Evolutionary conservation across 495 filamentous ascomycete genomes (phyloP).

Genomic region (Hyaloscypha hepaticicola): DNA sequence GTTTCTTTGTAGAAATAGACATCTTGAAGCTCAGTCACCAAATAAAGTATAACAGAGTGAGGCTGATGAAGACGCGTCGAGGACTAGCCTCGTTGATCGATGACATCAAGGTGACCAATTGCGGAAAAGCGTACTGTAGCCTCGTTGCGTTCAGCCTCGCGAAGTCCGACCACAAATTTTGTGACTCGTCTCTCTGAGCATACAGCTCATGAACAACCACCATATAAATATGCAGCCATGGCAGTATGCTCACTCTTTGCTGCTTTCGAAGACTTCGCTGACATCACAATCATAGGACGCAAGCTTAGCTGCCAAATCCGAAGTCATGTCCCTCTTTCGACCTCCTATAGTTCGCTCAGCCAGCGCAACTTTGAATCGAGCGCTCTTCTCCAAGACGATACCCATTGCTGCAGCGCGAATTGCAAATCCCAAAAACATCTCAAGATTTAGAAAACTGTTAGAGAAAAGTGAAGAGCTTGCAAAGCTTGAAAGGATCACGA

Average conservation of each 20-base stretch:
- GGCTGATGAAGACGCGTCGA: not conserved
- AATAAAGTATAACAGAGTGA: not conserved
- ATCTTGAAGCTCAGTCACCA: constrained; percentile 6
- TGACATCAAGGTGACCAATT: constrained; percentile 13
- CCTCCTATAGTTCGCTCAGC: constrained; percentile 74
- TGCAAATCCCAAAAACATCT: constrained; percentile 67
- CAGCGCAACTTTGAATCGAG: constrained; percentile 78
- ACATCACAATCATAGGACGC: constrained; percentile 11
- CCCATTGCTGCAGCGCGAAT: constrained; percentile 78
- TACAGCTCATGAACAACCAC: not conserved
- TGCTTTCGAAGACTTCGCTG: not conserved
- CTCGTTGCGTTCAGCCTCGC: constrained; percentile 21
- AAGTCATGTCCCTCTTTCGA: constrained; percentile 51
- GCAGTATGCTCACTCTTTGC: constrained; percentile 7
- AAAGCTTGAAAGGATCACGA: constrained; percentile 47
- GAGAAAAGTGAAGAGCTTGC: constrained; percentile 58
- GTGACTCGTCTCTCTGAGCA: constrained; percentile 9
- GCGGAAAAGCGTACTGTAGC: not conserved
- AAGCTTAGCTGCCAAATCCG: constrained; percentile 7
- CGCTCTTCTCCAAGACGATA: constrained; percentile 75
- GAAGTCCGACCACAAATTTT: constrained; percentile 7
- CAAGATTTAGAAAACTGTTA: constrained; percentile 61
- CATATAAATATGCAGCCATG: constrained; percentile 25
- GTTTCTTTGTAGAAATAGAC: constrained; percentile 40
- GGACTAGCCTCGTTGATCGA: constrained; percentile 13